phyloP scores from a whole-genome alignment of 768 basidiomycete species.

The Leccinellum rugosiceps region DNA sequence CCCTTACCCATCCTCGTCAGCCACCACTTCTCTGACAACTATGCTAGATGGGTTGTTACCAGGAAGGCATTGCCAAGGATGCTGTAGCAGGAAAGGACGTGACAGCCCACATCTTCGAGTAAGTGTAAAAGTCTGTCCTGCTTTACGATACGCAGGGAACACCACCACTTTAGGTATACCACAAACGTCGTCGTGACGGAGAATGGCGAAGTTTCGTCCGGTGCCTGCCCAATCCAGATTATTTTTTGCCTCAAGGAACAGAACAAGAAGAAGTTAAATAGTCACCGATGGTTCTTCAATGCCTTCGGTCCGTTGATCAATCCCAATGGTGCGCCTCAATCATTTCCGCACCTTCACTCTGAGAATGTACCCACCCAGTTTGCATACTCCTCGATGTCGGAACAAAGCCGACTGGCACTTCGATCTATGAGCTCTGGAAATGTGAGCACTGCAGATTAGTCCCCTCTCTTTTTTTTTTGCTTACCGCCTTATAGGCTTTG shows the following conservation, averaged over 20 bases:
- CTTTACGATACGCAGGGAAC: neutral
- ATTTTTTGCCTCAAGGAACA: conserved; percentile 93
- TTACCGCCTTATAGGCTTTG: conserved; percentile 49
- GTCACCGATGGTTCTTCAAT: conserved; percentile 97
- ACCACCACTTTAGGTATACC: conserved; percentile 53
- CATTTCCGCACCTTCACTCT: neutral
- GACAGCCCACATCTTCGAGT: conserved; percentile 93
- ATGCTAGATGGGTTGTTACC: conserved; percentile 76
- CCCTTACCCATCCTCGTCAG: conserved; percentile 5
- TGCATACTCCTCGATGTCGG: conserved; percentile 93
- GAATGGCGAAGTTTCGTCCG: conserved; percentile 71
- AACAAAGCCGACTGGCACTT: conserved; percentile 91
- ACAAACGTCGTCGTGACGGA: conserved; percentile 76
- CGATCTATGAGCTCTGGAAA: conserved; percentile 97
- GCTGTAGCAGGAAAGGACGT: conserved; percentile 87
- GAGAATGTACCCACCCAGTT: conserved; percentile 40
- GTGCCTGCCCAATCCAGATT: conserved; percentile 79
- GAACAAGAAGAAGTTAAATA: conserved; percentile 97
- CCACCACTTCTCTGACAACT: neutral
- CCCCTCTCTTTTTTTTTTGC: neutral
- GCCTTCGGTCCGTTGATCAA: conserved; percentile 86
- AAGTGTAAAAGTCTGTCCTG: conserved; percentile 22
- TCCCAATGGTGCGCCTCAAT: conserved; percentile 61
- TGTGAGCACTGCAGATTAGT: conserved; percentile 36
- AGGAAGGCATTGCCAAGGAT: conserved; percentile 89